Evolutionary conservation across 208 protist species (phyloP).

Genomic region (Vickermania ingenoplastis): DNA sequence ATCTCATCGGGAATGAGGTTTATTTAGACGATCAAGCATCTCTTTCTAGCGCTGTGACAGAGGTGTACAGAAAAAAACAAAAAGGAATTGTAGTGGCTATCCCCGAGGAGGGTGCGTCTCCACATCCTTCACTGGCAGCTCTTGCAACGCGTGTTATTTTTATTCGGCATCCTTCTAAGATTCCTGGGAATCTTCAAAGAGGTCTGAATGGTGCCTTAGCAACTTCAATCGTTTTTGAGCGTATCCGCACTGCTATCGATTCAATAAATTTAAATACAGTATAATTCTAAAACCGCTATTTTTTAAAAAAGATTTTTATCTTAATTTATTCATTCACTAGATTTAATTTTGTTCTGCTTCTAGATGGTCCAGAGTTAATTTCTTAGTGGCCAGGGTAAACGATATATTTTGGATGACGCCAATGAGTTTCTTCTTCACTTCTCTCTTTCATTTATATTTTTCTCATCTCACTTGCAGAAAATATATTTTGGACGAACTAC

Average conservation of each 20-base stretch:
- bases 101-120: constrained; percentile 54
- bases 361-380: no score
- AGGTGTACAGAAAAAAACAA: constrained; percentile 9
- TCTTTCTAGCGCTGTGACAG: constrained; percentile 17
- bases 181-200: constrained; percentile 32
- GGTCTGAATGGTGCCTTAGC: constrained; percentile 58
- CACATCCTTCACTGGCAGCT: constrained; percentile 23
- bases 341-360: no score
- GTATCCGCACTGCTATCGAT: constrained; percentile 36
- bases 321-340: no score
- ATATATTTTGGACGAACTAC: no score
- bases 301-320: no score
- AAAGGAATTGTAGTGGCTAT: constrained; percentile 57
- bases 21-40: constrained; percentile 37
- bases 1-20: constrained; percentile 24
- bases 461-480: no score
- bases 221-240: constrained; percentile 51
- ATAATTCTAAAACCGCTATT: no score
- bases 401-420: no score
- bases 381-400: no score
- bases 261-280: no score
- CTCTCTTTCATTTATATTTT: no score
- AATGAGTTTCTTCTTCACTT: no score
- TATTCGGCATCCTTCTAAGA: constrained; percentile 22
- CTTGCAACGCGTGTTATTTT: constrained; percentile 23